Percentiles rank a stretch among this genome's conserved stretches.
phyloP scores from a whole-genome alignment of 176 grass and related monocot species.

The Zoysia pacifica region DNA sequence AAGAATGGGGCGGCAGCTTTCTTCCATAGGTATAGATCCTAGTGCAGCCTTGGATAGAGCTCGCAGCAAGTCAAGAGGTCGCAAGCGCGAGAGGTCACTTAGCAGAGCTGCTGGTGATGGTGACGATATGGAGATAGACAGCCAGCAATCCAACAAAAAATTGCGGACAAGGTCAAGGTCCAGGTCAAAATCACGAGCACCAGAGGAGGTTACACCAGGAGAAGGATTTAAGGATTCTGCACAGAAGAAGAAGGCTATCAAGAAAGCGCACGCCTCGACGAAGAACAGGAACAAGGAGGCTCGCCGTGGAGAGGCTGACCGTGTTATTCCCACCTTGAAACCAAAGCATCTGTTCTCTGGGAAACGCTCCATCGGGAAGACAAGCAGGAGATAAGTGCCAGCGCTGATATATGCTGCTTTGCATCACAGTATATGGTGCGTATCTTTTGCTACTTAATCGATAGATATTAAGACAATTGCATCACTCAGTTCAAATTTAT shows the following conservation, averaged over 20 bases:
- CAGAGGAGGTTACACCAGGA: conserved; percentile 56
- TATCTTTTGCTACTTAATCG: background rate
- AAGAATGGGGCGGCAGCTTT: conserved; percentile 52
- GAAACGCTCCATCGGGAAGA: conserved; percentile 71
- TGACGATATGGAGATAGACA: conserved; percentile 64
- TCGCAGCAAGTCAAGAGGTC: conserved; percentile 52
- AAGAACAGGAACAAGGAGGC: conserved; percentile 82
- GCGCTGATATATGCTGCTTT: background rate
- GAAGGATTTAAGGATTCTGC: conserved; percentile 68
- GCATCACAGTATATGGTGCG: conserved; percentile 16
- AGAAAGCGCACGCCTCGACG: conserved; percentile 49
- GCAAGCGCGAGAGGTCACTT: conserved; percentile 75
- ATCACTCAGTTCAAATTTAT: background rate
- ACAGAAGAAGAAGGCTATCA: conserved; percentile 70
- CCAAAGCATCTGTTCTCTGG: conserved; percentile 92
- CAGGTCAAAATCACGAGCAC: conserved; percentile 49
- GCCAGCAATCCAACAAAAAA: conserved; percentile 65
- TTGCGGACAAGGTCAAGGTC: conserved; percentile 40
- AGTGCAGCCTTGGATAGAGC: conserved; percentile 46
- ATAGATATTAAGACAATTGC: too few relatives aligned
- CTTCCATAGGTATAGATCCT: conserved; percentile 61
- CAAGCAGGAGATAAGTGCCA: conserved; percentile 48
- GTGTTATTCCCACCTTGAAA: conserved; percentile 79
- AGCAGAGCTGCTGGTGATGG: conserved; percentile 42
- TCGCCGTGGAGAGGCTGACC: conserved; percentile 74